These are phyloP conservation scores for Mycena rosella DNA, from an alignment of 768 basidiomycete species.

Conservation along the genomic window DNA sequence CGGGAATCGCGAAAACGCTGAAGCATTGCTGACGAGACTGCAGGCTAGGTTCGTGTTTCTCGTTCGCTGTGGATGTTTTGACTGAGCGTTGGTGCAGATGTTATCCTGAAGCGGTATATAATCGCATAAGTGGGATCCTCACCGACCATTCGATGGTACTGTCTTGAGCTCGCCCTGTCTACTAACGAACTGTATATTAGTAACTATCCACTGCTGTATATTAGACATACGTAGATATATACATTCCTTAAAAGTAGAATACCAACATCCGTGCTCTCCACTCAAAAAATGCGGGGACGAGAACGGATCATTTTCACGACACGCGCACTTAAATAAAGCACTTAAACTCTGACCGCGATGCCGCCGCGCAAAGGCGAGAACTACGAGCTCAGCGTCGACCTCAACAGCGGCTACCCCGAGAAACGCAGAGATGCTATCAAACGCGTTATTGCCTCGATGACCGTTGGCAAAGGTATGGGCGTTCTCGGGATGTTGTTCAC, in stretches of 20 bases:
- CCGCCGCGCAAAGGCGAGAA: conserved; percentile 89
- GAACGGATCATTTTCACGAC: not conserved
- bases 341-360: conserved; percentile 15
- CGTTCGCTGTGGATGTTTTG: not conserved
- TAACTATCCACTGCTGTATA: not conserved
- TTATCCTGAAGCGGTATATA: conserved; percentile 84
- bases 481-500: conserved; percentile 31
- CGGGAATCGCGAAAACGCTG: conserved; percentile 78
- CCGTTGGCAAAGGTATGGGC: conserved; percentile 97
- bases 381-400: conserved; percentile 95
- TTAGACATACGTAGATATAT: not conserved
- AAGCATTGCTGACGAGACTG: conserved; percentile 76
- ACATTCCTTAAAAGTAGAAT: not conserved
- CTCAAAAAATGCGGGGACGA: not conserved
- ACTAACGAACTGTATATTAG: conserved; percentile 30
- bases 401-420: conserved; percentile 96
- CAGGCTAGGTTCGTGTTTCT: conserved; percentile 71
- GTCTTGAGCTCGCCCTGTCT: conserved; percentile 33
- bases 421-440: conserved; percentile 99
- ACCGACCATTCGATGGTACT: conserved; percentile 74
- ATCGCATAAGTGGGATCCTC: conserved; percentile 85
- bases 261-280: not conserved
- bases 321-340: no score
- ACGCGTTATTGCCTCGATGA: conserved; percentile 97
- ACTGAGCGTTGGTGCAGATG: conserved; percentile 54